Evolutionary conservation across 768 basidiomycete genomes (phyloP).

Genomic region (Agrocybe pediades): DNA sequence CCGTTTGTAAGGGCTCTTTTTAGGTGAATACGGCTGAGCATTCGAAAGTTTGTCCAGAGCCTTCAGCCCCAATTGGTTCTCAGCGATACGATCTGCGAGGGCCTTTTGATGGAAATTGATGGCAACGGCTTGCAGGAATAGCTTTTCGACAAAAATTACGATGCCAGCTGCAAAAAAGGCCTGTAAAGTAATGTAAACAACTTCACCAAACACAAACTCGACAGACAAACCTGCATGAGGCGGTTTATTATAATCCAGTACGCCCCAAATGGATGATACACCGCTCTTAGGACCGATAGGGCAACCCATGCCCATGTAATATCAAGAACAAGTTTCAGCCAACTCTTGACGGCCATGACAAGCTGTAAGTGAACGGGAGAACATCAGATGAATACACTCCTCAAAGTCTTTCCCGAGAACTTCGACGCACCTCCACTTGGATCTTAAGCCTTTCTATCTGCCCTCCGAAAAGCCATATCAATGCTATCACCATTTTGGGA

Average conservation of each 20-base stretch:
- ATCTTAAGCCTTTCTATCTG: constrained; percentile 67
- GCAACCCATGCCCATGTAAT: constrained; percentile 76
- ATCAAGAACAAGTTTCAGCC: constrained; percentile 72
- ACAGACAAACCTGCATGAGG: constrained; percentile 61
- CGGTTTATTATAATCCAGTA: constrained; percentile 75
- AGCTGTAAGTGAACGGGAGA: constrained; percentile 45
- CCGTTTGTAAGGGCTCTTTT: constrained; percentile 41
- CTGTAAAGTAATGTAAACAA: constrained; percentile 20
- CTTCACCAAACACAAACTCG: neutral
- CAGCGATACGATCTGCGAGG: constrained; percentile 69
- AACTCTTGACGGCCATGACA: constrained; percentile 64
- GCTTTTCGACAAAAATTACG: constrained; percentile 45
- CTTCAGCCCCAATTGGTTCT: constrained; percentile 69
- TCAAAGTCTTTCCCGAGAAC: neutral
- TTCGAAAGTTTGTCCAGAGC: constrained; percentile 74
- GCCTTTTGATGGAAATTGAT: constrained; percentile 82
- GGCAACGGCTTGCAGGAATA: constrained; percentile 74
- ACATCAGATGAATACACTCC: too few relatives aligned
- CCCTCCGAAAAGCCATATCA: constrained; percentile 57
- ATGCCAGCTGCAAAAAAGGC: constrained; percentile 46
- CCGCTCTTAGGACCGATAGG: constrained; percentile 59
- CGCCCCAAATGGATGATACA: constrained; percentile 58
- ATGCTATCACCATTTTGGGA: constrained; percentile 53
- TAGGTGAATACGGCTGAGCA: constrained; percentile 45
- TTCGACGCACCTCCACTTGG: constrained; percentile 60